Percentiles rank a stretch among this genome's conserved stretches.
Evolutionary conservation across 192 early-diverging fungal genomes (phyloP).

Genomic region (Coemansia sp.): DNA sequence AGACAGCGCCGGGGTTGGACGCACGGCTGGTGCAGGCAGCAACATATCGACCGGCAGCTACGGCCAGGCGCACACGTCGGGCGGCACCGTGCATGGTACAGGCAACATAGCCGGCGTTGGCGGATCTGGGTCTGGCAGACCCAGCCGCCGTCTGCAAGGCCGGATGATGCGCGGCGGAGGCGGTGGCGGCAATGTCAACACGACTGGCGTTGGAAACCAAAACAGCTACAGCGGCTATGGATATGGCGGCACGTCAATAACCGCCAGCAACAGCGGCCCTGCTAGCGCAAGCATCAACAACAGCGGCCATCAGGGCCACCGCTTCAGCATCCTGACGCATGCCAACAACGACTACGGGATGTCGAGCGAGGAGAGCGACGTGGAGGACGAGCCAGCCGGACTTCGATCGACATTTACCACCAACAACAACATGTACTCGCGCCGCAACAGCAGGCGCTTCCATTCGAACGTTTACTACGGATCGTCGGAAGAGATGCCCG

Average conservation of each 20-base stretch:
- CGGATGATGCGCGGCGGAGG: conserved; percentile 6
- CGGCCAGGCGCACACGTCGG: conserved; percentile 24
- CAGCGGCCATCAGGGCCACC: conserved; percentile 24
- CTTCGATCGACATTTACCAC: conserved; percentile 46
- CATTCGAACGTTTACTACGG: conserved; percentile 52
- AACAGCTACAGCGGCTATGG: conserved; percentile 4
- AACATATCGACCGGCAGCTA: conserved; percentile 32
- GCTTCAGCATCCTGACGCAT: conserved; percentile 53
- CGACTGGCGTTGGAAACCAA: not conserved
- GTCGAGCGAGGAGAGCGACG: conserved; percentile 52
- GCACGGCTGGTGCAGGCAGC: conserved; percentile 18
- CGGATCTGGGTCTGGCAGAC: conserved; percentile 8
- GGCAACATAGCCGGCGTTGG: conserved; percentile 9
- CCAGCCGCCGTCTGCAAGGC: conserved; percentile 4
- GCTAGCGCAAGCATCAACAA: conserved; percentile 30
- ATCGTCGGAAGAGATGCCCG: conserved; percentile 52
- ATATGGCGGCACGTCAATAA: conserved; percentile 1
- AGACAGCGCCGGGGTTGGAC: conserved; percentile 33
- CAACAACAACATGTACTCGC: conserved; percentile 39
- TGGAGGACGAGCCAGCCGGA: conserved; percentile 49
- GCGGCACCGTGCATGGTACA: conserved; percentile 22
- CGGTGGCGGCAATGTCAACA: conserved; percentile 12
- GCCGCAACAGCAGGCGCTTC: conserved; percentile 48
- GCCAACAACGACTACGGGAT: conserved; percentile 48
- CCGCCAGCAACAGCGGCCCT: conserved; percentile 8